Evolutionary conservation across 1,284 basidiomycete species (phyloP).

Genomic region (Heterobasidion irregulare): DNA sequence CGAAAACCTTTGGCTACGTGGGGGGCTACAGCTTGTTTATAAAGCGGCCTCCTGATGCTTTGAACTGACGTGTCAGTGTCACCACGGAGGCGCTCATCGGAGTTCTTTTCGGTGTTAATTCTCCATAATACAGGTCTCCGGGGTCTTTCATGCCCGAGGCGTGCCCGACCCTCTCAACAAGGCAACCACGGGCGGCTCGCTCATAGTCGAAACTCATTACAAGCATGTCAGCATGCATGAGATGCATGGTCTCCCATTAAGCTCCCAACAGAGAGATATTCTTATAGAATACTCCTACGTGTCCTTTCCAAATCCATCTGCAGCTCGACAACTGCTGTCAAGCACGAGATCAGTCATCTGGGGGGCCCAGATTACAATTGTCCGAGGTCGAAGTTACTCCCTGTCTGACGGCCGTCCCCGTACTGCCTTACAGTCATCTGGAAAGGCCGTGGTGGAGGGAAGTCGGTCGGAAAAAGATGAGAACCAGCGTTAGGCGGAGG

Average conservation of each 20-base stretch:
- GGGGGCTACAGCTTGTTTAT: not conserved
- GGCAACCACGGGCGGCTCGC: too few relatives aligned
- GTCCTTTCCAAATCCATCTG: too few relatives aligned
- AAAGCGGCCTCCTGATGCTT: slow-evolving; percentile 8
- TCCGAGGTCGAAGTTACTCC: slow-evolving; percentile 61
- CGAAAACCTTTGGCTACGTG: not conserved
- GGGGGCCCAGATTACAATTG: slow-evolving; percentile 25
- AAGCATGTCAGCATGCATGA: too few relatives aligned
- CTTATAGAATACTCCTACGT: too few relatives aligned
- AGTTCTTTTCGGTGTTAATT: not conserved
- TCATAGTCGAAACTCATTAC: too few relatives aligned
- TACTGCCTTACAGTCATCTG: slow-evolving; percentile 41
- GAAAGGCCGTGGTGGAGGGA: slow-evolving; percentile 71
- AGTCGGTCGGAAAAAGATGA: slow-evolving; percentile 65
- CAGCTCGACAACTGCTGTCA: too few relatives aligned
- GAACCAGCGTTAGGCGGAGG: slow-evolving; percentile 63
- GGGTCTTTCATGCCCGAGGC: not conserved
- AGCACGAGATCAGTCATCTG: too few relatives aligned
- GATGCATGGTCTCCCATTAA: too few relatives aligned
- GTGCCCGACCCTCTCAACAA: not conserved
- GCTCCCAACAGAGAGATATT: not conserved
- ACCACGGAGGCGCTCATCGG: not conserved
- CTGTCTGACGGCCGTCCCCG: slow-evolving; percentile 51
- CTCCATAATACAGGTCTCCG: not conserved
- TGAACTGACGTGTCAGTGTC: slow-evolving; percentile 18